Percentiles rank a stretch among this genome's conserved stretches.
These are phyloP conservation scores for Zasmidium cellare DNA, from an alignment of 2,329 filamentous ascomycete genomes.

Conservation along the genomic window DNA sequence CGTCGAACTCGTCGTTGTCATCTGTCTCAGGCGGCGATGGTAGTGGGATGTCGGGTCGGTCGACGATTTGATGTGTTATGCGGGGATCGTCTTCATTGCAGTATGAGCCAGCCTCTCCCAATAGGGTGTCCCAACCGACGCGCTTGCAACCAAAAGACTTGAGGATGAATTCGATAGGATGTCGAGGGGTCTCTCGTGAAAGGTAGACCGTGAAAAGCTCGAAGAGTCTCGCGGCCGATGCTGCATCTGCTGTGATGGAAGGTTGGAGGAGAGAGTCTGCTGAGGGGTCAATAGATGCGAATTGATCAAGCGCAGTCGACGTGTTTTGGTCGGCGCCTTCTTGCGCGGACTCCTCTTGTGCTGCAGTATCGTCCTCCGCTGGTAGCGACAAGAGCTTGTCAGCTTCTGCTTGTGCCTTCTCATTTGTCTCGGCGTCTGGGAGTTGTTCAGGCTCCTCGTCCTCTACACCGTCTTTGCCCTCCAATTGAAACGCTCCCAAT, in stretches of 20 bases:
- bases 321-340: constrained; percentile 12
- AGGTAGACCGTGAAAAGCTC: constrained; percentile 87
- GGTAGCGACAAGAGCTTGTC: constrained; percentile 43
- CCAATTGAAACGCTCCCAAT: constrained; percentile 85
- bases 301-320: constrained; percentile 74
- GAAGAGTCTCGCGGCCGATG: constrained; percentile 74
- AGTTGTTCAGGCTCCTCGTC: constrained; percentile 27
- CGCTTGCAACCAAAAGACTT: constrained; percentile 94
- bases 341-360: constrained; percentile 22
- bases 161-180: constrained; percentile 88
- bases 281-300: constrained; percentile 78
- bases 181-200: constrained; percentile 87
- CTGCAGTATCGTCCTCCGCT: constrained; percentile 34
- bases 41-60: constrained; percentile 70
- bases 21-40: constrained; percentile 41
- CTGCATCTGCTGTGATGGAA: constrained; percentile 55
- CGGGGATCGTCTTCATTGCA: constrained; percentile 82
- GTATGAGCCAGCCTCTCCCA: constrained; percentile 82
- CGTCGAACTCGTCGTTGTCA: constrained; percentile 47
- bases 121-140: constrained; percentile 88
- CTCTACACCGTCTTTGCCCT: constrained; percentile 64
- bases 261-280: constrained; percentile 87
- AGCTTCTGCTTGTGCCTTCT: constrained; percentile 50
- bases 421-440: constrained; percentile 31
- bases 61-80: constrained; percentile 96